A percentile compares a stretch with the other conserved stretches of the same genome.
Conservation (phyloP, 768 basidiomycete genomes). For the Clitopilus hobsonii region DNA sequence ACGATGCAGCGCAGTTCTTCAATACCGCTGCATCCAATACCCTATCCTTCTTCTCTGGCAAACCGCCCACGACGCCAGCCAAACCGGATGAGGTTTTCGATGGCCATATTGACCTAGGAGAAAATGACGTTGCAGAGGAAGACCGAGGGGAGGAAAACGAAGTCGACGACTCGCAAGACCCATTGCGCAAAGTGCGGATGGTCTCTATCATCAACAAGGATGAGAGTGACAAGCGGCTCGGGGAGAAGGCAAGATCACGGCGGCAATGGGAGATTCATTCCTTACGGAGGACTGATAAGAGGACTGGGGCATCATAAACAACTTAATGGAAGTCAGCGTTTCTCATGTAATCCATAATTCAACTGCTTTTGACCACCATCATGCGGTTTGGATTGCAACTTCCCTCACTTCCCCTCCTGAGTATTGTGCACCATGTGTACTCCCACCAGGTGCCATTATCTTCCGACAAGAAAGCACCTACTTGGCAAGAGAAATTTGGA, state of each 20-base stretch:
- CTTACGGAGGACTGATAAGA: slow-evolving; percentile 32
- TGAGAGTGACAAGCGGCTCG: slow-evolving; percentile 18
- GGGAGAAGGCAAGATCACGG: slow-evolving; percentile 29
- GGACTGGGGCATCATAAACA: slow-evolving; percentile 23
- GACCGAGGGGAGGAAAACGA: slow-evolving; percentile 77
- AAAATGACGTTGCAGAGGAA: slow-evolving; percentile 76
- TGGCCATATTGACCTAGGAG: slow-evolving; percentile 65
- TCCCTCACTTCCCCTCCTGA: background rate
- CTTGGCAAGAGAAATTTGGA: slow-evolving; percentile 76
- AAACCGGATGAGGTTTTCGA: slow-evolving; percentile 67
- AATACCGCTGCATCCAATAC: slow-evolving; percentile 57
- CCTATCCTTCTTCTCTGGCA: slow-evolving; percentile 47
- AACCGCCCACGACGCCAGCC: slow-evolving; percentile 28
- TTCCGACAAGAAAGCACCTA: slow-evolving; percentile 16
- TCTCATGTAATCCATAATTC: background rate
- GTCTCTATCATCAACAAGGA: slow-evolving; percentile 41
- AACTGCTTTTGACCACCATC: background rate
- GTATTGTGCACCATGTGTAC: background rate
- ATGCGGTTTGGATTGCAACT: background rate
- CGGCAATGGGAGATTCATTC: slow-evolving; percentile 34
- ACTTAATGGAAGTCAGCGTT: background rate
- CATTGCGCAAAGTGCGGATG: slow-evolving; percentile 50
- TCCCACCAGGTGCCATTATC: slow-evolving; percentile 8
- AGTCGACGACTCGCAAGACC: slow-evolving; percentile 67
- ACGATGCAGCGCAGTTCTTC: slow-evolving; percentile 66